Evolutionary conservation across 148 eudicot genomes (phyloP).

Genomic region (Rhododendron ferrugineum): DNA sequence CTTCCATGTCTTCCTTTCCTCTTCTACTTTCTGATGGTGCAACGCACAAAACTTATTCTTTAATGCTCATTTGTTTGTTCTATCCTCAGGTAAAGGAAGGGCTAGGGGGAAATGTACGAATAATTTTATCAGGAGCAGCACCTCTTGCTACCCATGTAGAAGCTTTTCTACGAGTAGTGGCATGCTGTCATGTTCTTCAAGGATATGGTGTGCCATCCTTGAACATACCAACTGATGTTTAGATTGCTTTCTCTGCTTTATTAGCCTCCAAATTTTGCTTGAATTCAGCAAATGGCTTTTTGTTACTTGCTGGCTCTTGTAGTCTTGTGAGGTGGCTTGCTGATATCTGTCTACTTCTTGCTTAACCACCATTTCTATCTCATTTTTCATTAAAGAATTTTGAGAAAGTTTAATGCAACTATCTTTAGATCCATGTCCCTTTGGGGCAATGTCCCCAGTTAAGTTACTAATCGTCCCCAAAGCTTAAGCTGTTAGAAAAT

Average conservation of each 20-base stretch:
- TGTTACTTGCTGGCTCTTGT: neutral
- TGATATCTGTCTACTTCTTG: neutral
- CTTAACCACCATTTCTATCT: neutral
- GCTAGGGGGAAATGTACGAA: constrained; percentile 77
- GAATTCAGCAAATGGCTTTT: neutral
- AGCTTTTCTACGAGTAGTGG: constrained; percentile 76
- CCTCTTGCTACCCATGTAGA: constrained; percentile 95
- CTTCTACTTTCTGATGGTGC: neutral
- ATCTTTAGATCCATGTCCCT: neutral
- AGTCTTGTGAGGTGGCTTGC: neutral
- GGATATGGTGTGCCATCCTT: constrained; percentile 69
- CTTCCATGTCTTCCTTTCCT: neutral
- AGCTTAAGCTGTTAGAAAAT: neutral
- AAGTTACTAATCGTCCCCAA: neutral
- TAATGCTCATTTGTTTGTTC: neutral
- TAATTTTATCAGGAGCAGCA: constrained; percentile 96
- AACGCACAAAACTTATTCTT: neutral
- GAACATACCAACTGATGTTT: neutral
- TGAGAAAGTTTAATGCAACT: neutral
- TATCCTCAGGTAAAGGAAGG: constrained; percentile 72
- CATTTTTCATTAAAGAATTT: neutral
- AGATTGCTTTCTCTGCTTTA: neutral
- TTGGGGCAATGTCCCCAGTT: neutral
- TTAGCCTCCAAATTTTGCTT: neutral
- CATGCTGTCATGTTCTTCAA: constrained; percentile 89